phyloP scores from a whole-genome alignment of 768 basidiomycete genomes.

The Tulasnella sp. region DNA sequence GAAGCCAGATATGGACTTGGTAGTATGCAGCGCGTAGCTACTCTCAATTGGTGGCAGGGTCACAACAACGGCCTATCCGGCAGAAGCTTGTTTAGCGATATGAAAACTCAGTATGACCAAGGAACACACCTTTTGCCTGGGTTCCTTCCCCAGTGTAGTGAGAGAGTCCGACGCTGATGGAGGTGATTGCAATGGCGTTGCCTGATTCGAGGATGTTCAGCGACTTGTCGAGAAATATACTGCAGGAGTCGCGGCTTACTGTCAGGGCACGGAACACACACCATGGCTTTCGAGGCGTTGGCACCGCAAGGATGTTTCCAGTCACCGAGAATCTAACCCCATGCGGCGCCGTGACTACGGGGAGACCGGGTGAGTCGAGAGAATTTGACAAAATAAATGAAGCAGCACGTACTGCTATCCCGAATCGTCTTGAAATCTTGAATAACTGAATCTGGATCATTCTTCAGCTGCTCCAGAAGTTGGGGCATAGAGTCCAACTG shows the following conservation, averaged over 20 bases:
- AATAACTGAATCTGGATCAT: slow-evolving; percentile 59
- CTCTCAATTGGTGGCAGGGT: slow-evolving; percentile 92
- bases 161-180: slow-evolving; percentile 57
- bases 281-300: slow-evolving; percentile 65
- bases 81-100: no score
- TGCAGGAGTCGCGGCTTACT: slow-evolving; percentile 37
- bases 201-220: no score
- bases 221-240: no score
- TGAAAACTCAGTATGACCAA: background rate
- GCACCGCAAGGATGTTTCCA: slow-evolving; percentile 66
- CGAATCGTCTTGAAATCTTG: slow-evolving; percentile 66
- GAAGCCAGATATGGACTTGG: slow-evolving; percentile 71
- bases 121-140: slow-evolving; percentile 51
- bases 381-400: no score
- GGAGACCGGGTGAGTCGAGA: background rate
- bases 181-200: slow-evolving; percentile 44
- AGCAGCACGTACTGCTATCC: slow-evolving; percentile 40
- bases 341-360: slow-evolving; percentile 66
- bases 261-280: slow-evolving; percentile 53
- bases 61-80: slow-evolving; percentile 64
- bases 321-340: slow-evolving; percentile 81
- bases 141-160: slow-evolving; percentile 60
- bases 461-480: slow-evolving; percentile 58
- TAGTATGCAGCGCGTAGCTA: slow-evolving; percentile 66
- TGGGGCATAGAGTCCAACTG: slow-evolving; percentile 73